A percentile compares a stretch with the other conserved stretches of the same genome.
These are phyloP conservation scores for Neonothopanus nambi DNA, from an alignment of 1,284 basidiomycete genomes.

Conservation along the genomic window DNA sequence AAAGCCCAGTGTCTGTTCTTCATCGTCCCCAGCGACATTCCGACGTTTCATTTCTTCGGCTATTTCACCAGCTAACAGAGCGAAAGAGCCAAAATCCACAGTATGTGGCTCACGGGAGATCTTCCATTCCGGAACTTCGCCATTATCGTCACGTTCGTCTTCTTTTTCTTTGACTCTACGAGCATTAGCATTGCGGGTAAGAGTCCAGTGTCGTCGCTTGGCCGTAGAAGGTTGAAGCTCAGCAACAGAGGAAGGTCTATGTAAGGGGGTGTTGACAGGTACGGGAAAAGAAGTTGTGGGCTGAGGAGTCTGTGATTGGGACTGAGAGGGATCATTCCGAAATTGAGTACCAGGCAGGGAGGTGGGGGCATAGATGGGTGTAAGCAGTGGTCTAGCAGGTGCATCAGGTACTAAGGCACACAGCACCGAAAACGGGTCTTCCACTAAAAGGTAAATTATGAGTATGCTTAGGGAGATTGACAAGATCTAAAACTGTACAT, in stretches of 20 bases:
- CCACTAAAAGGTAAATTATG: slow-evolving; percentile 48
- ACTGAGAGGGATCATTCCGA: background rate
- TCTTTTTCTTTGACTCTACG: slow-evolving; percentile 58
- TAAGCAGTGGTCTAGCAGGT: slow-evolving; percentile 50
- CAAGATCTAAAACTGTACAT: slow-evolving; percentile 26
- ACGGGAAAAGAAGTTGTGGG: slow-evolving; percentile 17
- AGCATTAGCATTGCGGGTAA: slow-evolving; percentile 36
- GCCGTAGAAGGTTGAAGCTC: slow-evolving; percentile 19
- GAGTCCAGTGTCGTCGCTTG: slow-evolving; percentile 42
- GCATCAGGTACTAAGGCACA: slow-evolving; percentile 62
- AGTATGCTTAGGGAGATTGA: slow-evolving; percentile 11
- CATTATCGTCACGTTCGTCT: slow-evolving; percentile 38
- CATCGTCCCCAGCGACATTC: slow-evolving; percentile 32
- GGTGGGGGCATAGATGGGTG: slow-evolving; percentile 46
- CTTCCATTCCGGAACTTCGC: slow-evolving; percentile 41
- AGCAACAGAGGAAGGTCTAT: slow-evolving; percentile 7
- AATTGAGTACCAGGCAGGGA: slow-evolving; percentile 18
- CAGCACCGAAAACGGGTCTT: slow-evolving; percentile 72
- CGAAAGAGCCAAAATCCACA: slow-evolving; percentile 63
- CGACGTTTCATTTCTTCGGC: slow-evolving; percentile 46
- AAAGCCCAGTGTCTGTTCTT: slow-evolving; percentile 32
- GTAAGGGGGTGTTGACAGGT: slow-evolving; percentile 30
- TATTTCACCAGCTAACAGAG: slow-evolving; percentile 47
- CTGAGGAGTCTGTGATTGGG: slow-evolving; percentile 28
- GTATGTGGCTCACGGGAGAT: slow-evolving; percentile 50